Conservation (phyloP, 352 stramenopile genomes). For the Phytopythium sindhum region DNA sequence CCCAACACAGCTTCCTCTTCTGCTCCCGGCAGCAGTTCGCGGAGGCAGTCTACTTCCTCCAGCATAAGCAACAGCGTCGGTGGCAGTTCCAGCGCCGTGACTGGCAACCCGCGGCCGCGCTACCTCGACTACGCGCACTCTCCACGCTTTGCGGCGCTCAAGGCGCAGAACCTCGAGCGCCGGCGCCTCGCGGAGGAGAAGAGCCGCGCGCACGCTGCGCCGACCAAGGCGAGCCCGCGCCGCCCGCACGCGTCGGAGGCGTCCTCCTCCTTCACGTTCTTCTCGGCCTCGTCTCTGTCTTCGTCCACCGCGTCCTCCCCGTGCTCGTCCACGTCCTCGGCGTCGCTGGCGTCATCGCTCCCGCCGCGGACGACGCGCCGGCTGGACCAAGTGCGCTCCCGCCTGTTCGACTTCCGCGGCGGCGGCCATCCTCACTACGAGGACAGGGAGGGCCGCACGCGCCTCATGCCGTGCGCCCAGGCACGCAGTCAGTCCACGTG, state of each 20-base stretch:
- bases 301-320: not conserved
- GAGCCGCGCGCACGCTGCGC: slow-evolving; percentile 16
- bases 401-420: slow-evolving; percentile 12
- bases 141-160: slow-evolving; percentile 29
- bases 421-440: not conserved
- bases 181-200: slow-evolving; percentile 30
- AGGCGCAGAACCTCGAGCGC: slow-evolving; percentile 32
- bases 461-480: not conserved
- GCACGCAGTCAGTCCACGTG: not conserved
- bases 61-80: not conserved
- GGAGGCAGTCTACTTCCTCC: not conserved
- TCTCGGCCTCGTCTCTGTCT: not conserved
- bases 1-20: not conserved
- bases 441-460: not conserved
- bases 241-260: not conserved
- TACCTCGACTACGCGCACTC: slow-evolving; percentile 39
- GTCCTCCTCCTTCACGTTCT: not conserved
- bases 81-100: not conserved
- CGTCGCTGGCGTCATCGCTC: slow-evolving; percentile 1
- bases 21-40: not conserved
- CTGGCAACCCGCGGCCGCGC: slow-evolving; percentile 7
- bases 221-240: slow-evolving; percentile 10
- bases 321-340: not conserved
- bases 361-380: slow-evolving; percentile 11
- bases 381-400: slow-evolving; percentile 16